Base-by-base conservation (phyloP, 805 yeast species). In the Suhomyces canberraensis region DNA sequence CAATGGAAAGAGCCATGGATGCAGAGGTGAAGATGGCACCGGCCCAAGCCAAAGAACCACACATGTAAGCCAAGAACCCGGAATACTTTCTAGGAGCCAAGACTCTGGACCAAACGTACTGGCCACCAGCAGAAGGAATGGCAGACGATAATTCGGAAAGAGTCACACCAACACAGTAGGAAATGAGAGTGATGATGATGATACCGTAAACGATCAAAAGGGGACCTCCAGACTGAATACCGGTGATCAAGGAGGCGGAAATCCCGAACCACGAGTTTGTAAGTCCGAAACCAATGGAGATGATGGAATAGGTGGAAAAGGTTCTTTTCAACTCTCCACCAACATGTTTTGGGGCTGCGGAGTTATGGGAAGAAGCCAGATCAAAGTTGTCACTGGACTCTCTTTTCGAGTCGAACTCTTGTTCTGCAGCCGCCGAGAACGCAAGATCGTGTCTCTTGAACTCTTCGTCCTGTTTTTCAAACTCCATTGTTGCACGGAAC, bases 191-290 rank as follows among this genome's bases (percentile, higher is more conserved):
- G 24, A 64, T 62, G 44, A 65, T 66, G 29, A 66, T 52, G 42
- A 66, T 64, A 13, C 71, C 71, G 42, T 64, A 66, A 13, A 66
- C 56, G 42, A 66, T 64, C 49, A 65, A 43, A 40, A 64, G 41
- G 7, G 72, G 71, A 18, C 72, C 72, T 8, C 71, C 71, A 13
- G 70, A 63, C 39, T 54, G 56, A 39, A 66, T 66, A 22, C 70
- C 70, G 14, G 70, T 64, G 45, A 63, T 51, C 39, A 66, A 56
- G 21, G 69, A 58, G 4, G 70, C 64, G 11, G 64, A 56, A 33
- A 66, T 63, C 11, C 73, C 72, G 30, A 63, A 58, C 71, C 71
- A 66, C 17, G 68, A 61, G 56, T 66, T 65, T 33, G 71, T 66
- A 39, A 66, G 52, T 11, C 67, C 67, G 47, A 66, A 66, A 8